Evolutionary conservation across 257 asterid species (phyloP), one percentile per base, ranked within the genome.

Genomic region (Solanum okadae): DNA sequence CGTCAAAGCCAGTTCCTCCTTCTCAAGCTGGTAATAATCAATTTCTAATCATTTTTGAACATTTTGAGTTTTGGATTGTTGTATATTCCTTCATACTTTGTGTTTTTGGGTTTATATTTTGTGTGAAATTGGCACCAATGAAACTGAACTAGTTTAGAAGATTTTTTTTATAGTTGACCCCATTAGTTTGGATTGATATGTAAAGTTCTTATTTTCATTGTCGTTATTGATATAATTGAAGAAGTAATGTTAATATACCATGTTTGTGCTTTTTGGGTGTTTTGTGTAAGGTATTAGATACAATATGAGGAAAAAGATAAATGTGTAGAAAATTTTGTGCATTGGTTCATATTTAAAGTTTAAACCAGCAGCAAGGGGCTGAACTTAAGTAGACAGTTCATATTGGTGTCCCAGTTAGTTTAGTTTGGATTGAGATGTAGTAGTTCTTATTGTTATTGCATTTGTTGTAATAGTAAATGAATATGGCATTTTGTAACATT

Each of bases 1-100:
- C 96, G 2, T 86, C 98, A 40, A 94, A 95, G 92, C 96, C 96
- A 5, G 87, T 86, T 5, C 98, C 95, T 76, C 95, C 98, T 2
- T 10, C 95, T 49, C 94, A 95, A 85, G 93, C 98, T 89, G 98
- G 98, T 95, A 76, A 76, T 84, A 9, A 4, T 31, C 25, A 4
- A 27, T 49, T 49, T 49, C 23, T 52, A 52, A 5, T 52, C 10
- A 20, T 0, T 75, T 76, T 76, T 37, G 3, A 23, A 10, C 52
- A 23, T 76, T 13, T 38, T 22, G 46, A 23, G 34, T 23, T 37
- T 76, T 77, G 31, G 56, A 3, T 77, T 68, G 22, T 0, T 23
- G 46, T 72, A 20, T 72, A 72, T 72, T 34, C 8, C 4, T 72
- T 72, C 79, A 65, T 33, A 14, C 23, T 52, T 52, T 52, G 3